Evolutionary conservation across 495 filamentous ascomycete genomes (phyloP), one percentile per base, ranked within the genome.

Genomic region (Penicilliopsis zonata): DNA sequence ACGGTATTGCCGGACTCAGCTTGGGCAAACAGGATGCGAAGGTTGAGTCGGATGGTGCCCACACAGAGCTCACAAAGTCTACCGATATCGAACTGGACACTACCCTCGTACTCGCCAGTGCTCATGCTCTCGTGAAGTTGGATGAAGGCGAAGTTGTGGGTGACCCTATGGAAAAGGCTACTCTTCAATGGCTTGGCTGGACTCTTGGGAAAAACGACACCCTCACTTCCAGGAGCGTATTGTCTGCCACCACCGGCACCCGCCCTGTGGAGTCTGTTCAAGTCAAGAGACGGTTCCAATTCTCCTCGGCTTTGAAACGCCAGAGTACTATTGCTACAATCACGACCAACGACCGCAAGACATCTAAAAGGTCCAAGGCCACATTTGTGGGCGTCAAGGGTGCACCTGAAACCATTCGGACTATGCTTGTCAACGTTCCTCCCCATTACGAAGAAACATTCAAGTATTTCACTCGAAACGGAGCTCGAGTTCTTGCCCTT

Each of bases 101-200:
- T 2, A 88, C 87, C 13, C 73, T 99, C 30, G 86, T 96, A 15
- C 72, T 99, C 27, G 90, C 92, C 17, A 94, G 85, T 28, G 90
- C 90, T 7, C 90, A 99, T 50, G 90, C 90, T 12, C 63, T 99
- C 20, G 90, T 99, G 15, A 93, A 85, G 44, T 63, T 99, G 4
- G 90, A 99, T 43, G 90, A 99, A 50, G 92, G 90, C 13, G 90
- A 99, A 10, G 76, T 96, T 38, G 92, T 96, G 28, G 90, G 90
- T 39, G 90, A 99, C 50, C 90, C 90, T 10, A 99, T 99, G 90
- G 90, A 99, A 48, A 94, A 95, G 55, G 90, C 90, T 23, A 95
- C 90, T 8, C 63, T 99, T 13, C 64, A 65, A 8, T 82, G 86
- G 35, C 74, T 99, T 30, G 86, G 88, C 21, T 99, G 90, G 90